A percentile compares a stretch with the other conserved stretches of the same genome.
Conservation (phyloP, 2,329 filamentous ascomycete species). For the Pseudogymnoascus sp. region DNA sequence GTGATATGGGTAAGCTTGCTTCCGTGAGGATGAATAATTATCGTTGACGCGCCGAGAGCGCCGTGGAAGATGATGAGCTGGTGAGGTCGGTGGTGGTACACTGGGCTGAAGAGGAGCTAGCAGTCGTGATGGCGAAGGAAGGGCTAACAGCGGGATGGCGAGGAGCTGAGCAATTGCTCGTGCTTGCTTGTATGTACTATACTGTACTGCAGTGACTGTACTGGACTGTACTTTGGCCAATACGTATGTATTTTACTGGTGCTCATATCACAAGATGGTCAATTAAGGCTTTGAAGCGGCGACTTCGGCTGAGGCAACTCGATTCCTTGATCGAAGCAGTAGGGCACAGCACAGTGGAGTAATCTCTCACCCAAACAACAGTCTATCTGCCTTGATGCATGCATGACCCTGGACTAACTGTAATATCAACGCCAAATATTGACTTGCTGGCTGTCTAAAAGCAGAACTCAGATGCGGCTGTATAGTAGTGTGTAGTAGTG, state of each 20-base stretch:
- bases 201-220: no score
- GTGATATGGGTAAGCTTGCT: not conserved
- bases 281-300: not conserved
- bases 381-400: not conserved
- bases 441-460: not conserved
- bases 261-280: not conserved
- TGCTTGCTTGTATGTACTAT: no score
- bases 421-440: not conserved
- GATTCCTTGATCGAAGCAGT: no score
- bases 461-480: not conserved
- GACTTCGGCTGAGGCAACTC: not conserved
- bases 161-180: no score
- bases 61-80: not conserved
- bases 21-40: not conserved
- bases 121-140: no score
- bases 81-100: not conserved
- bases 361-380: not conserved
- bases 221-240: no score
- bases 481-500: not conserved
- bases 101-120: not conserved
- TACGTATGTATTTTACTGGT: no score
- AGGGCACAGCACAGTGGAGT: no score
- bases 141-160: no score
- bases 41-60: not conserved
- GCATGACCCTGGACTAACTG: not conserved